These are phyloP conservation scores for Castanea mollissima DNA, from an alignment of 306 rosid species.

Conservation along the genomic window DNA sequence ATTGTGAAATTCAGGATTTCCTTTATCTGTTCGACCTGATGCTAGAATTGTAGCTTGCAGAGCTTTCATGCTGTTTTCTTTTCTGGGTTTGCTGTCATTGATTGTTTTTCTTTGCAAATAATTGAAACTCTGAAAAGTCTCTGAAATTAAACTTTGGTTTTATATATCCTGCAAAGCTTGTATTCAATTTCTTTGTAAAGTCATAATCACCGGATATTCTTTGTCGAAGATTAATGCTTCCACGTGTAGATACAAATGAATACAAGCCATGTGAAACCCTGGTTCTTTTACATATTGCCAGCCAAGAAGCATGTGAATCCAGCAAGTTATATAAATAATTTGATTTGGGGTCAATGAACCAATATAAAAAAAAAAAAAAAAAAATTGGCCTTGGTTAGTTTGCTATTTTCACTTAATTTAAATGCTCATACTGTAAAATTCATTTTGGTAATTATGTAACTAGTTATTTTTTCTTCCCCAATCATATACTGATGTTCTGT, in stretches of 20 bases:
- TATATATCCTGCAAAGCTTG: conserved; percentile 1
- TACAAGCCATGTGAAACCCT: conserved; percentile 41
- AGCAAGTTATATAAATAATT: not conserved
- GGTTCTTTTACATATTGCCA: conserved; percentile 26
- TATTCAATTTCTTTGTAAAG: not conserved
- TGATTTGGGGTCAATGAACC: not conserved
- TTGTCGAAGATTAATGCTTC: conserved; percentile 14
- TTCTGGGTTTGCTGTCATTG: not conserved
- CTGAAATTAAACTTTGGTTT: conserved; percentile 20
- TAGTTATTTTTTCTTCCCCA: not conserved
- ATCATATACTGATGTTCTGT: not conserved
- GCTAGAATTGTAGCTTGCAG: not conserved
- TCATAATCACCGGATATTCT: not conserved
- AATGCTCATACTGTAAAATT: no score
- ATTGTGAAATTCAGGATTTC: not conserved
- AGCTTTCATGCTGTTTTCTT: conserved; percentile 1
- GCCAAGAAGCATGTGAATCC: conserved; percentile 18
- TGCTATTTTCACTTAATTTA: not conserved
- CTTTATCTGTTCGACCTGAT: no score
- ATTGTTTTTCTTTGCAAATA: not conserved
- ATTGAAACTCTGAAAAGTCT: not conserved
- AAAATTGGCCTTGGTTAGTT: not conserved
- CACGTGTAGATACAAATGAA: conserved; percentile 35
- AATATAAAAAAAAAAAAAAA: not conserved
- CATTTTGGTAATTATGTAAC: not conserved